Evolutionary conservation across 805 yeast genomes (phyloP), one percentile per base, ranked within the genome.

Genomic region (Candida saitoana): DNA sequence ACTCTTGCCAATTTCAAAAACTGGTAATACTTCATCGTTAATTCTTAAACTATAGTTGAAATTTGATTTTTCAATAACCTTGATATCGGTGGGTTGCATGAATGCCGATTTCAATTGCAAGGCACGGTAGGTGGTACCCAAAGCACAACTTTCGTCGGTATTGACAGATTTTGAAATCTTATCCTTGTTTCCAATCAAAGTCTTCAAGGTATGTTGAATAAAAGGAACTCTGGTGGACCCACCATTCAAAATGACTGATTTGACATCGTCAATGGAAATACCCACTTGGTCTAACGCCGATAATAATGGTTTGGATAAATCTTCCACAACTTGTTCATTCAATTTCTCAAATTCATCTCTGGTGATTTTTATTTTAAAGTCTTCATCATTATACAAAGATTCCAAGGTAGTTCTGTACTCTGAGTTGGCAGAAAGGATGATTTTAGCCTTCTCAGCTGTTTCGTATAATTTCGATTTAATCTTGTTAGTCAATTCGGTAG

Each of bases 111-210:
- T 67, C 37, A 79, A 72, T 40, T 59, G 60, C 32, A 88, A 84
- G 16, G 93, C 98, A 49, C 89, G 76, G 30, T 85, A 67, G n/a
- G 96, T 80, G 2, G 95, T 79, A 38, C 99, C 99, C 52, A 87
- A 73, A 11, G 87, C 96, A 40, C 87, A 87, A 35, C 97, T 82
- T 67, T 93, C 99, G 63, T 93, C 99, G 0, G 99, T 93, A 62
- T 93, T 93, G 35, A 93, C 95, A 39, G 83, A 87, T 60, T 83
- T 88, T 17, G 95, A 74, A 31, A 90, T 70, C 46, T 57, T 66
- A 2, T 78, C 82, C 15, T 77, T 78, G n/a, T 29, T 29, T 1
- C 84, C 87, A 33, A 82, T 65, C 34, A 80, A 67, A 2, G 74
- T 57, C 2, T 59, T 47, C 44, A 87, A 65, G 40, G 74, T 76